phyloP scores from a whole-genome alignment of 2,329 filamentous ascomycete species.

The Trichoderma sp. region DNA sequence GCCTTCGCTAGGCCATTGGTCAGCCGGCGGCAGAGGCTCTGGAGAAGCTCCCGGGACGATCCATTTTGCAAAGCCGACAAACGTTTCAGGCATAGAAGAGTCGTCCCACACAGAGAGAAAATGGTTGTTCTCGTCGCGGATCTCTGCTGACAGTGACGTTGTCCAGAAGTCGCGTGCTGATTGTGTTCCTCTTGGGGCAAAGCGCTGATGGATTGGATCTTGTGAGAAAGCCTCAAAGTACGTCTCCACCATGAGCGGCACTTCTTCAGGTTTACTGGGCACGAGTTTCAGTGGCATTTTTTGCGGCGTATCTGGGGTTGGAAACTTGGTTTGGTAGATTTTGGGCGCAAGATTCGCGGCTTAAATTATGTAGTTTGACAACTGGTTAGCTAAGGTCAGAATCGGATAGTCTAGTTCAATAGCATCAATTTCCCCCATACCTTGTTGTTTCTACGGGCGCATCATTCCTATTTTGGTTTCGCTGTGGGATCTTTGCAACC shows the following conservation, averaged over 20 bases:
- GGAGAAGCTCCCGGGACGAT: neutral
- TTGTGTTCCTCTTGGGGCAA: constrained; percentile 1
- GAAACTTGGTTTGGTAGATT: too few relatives aligned
- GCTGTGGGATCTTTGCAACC: neutral
- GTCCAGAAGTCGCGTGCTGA: constrained; percentile 13
- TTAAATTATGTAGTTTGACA: neutral
- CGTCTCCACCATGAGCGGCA: constrained; percentile 11
- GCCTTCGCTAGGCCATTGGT: constrained; percentile 12
- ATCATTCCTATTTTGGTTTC: neutral
- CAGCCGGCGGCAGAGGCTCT: neutral
- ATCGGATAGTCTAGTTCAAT: neutral
- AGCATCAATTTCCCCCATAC: neutral
- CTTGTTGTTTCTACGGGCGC: neutral
- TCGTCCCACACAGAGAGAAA: constrained; percentile 11
- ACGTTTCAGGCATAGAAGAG: neutral
- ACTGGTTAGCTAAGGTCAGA: neutral
- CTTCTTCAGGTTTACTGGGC: neutral
- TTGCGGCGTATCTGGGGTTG: neutral
- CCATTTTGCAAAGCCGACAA: constrained; percentile 15
- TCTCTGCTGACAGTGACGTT: neutral
- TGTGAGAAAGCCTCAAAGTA: constrained; percentile 17
- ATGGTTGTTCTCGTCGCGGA: neutral
- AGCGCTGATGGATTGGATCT: constrained; percentile 7
- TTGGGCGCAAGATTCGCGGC: neutral
- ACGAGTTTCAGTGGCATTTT: constrained; percentile 5